Conservation (phyloP, 2,329 filamentous ascomycete species). For the Pestalotiopsis sp. region DNA sequence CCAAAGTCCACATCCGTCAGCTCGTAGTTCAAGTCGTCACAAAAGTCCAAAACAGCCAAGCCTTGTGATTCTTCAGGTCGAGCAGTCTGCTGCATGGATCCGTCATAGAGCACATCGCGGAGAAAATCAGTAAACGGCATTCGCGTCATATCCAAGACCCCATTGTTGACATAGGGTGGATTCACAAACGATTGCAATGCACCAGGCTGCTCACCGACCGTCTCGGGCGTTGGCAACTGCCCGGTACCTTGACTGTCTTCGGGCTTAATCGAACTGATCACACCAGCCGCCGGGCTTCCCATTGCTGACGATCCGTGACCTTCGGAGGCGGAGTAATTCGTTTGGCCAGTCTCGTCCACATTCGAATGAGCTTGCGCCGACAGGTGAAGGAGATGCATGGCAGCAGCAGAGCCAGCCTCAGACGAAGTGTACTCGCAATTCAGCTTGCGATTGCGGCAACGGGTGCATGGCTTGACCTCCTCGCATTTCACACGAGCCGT, state of each 20-base stretch:
- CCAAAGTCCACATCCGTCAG: slow-evolving; percentile 56
- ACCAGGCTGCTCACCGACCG: slow-evolving; percentile 28
- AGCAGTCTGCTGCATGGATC: slow-evolving; percentile 36
- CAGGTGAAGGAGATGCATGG: slow-evolving; percentile 47
- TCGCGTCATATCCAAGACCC: slow-evolving; percentile 32
- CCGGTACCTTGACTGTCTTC: slow-evolving; percentile 28
- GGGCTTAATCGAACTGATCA: slow-evolving; percentile 28
- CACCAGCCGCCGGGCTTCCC: slow-evolving; percentile 29
- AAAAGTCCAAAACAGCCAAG: slow-evolving; percentile 51
- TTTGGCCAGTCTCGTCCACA: slow-evolving; percentile 3
- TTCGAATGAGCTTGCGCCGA: slow-evolving; percentile 37
- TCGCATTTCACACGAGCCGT: slow-evolving; percentile 58
- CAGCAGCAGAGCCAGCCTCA: slow-evolving; percentile 41
- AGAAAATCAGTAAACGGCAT: slow-evolving; percentile 54
- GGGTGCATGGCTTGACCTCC: slow-evolving; percentile 55
- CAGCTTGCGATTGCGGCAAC: slow-evolving; percentile 51
- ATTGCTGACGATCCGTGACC: slow-evolving; percentile 23
- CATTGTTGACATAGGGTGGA: slow-evolving; percentile 18
- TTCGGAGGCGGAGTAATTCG: slow-evolving; percentile 16
- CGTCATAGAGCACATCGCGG: slow-evolving; percentile 53
- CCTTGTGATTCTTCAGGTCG: slow-evolving; percentile 42
- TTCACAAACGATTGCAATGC: slow-evolving; percentile 14
- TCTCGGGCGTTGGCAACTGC: slow-evolving; percentile 38
- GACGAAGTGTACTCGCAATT: slow-evolving; percentile 44
- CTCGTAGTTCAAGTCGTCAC: slow-evolving; percentile 51